These are phyloP conservation scores for Teratosphaeria pseudoeucalypti DNA, from an alignment of 2,329 filamentous ascomycete genomes.

Conservation along the genomic window DNA sequence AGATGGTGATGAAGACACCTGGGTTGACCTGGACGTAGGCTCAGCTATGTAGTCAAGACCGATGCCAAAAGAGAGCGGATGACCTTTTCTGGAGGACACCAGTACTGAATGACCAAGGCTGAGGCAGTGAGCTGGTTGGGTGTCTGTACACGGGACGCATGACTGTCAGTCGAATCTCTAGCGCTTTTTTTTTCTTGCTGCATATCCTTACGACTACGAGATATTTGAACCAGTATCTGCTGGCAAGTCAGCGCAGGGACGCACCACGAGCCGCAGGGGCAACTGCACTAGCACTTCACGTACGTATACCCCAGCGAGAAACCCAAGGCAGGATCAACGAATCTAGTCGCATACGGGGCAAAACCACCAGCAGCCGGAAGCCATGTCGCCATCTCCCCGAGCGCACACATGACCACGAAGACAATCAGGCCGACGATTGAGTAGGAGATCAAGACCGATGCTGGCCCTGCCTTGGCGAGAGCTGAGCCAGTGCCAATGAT, in stretches of 20 bases:
- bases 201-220: not conserved
- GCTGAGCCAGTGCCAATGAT: slow-evolving; percentile 16
- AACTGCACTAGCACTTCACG: not conserved
- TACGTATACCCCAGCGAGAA: not conserved
- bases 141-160: not conserved
- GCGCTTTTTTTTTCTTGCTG: not conserved
- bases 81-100: slow-evolving; percentile 4
- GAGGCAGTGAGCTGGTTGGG: not conserved
- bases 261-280: not conserved
- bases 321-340: not conserved
- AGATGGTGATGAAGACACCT: slow-evolving; percentile 14
- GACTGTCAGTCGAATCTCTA: not conserved
- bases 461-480: not conserved
- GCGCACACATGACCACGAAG: not conserved
- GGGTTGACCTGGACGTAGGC: not conserved
- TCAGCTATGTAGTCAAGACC: slow-evolving; percentile 6
- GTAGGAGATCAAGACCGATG: slow-evolving; percentile 15
- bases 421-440: slow-evolving; percentile 9
- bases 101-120: slow-evolving; percentile 14
- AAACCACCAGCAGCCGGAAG: not conserved
- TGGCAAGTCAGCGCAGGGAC: not conserved
- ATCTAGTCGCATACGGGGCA: not conserved
- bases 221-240: not conserved
- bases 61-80: slow-evolving; percentile 1
- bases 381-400: not conserved